Percentiles rank a stretch among this genome's conserved stretches.
Conservation (phyloP, 2,329 filamentous ascomycete species). For the Zasmidium angulare region DNA sequence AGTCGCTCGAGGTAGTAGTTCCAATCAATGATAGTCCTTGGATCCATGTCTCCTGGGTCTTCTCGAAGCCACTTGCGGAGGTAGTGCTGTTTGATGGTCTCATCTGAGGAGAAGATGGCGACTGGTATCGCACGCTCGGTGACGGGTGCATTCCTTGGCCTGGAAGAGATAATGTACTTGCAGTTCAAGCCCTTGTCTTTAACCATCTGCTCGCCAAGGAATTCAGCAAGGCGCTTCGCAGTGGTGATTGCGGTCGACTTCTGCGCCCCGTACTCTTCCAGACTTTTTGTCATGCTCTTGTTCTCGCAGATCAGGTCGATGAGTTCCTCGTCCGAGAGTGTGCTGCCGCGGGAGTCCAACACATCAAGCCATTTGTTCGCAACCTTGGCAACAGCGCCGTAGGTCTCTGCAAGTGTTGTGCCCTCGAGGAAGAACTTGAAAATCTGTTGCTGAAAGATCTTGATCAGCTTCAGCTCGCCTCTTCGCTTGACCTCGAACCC, state of each 20-base stretch:
- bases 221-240: slow-evolving; percentile 89
- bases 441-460: slow-evolving; percentile 98
- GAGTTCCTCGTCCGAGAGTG: slow-evolving; percentile 90
- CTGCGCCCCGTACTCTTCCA: slow-evolving; percentile 92
- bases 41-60: slow-evolving; percentile 87
- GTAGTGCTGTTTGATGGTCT: slow-evolving; percentile 82
- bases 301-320: slow-evolving; percentile 99
- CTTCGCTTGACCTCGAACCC: slow-evolving; percentile 96
- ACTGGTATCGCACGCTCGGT: slow-evolving; percentile 94
- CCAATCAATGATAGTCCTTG: slow-evolving; percentile 89
- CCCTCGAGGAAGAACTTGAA: slow-evolving; percentile 99
- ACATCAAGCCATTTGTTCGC: slow-evolving; percentile 98
- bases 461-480: slow-evolving; percentile 98
- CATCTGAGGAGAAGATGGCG: slow-evolving; percentile 93
- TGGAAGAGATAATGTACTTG: slow-evolving; percentile 96
- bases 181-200: slow-evolving; percentile 99
- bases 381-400: slow-evolving; percentile 86
- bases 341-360: slow-evolving; percentile 80
- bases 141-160: slow-evolving; percentile 83
- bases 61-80: slow-evolving; percentile 95
- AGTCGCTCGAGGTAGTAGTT: slow-evolving; percentile 94
- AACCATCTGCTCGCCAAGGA: slow-evolving; percentile 96
- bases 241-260: slow-evolving; percentile 99
- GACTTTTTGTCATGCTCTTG: slow-evolving; percentile 93
- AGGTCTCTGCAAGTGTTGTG: slow-evolving; percentile 81